A percentile compares a stretch with the other conserved stretches of the same genome.
phyloP scores from a whole-genome alignment of 345 rosid species.

The Eucalyptus polybractea region DNA sequence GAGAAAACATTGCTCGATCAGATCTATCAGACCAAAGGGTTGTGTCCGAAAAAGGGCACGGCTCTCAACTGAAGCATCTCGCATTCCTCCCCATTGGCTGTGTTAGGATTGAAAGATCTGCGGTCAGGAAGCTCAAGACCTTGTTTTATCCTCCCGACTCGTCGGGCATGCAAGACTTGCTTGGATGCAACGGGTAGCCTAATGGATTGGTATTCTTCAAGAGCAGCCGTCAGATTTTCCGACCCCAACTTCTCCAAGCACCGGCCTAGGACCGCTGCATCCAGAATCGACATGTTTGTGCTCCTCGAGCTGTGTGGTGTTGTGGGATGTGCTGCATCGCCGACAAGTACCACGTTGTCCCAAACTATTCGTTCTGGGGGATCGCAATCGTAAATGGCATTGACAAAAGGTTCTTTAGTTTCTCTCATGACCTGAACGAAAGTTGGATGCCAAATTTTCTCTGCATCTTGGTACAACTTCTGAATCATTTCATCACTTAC shows the following conservation, averaged over 20 bases:
- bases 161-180: conserved; percentile 50
- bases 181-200: conserved; percentile 41
- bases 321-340: conserved; percentile 80
- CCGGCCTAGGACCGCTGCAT: conserved; percentile 49
- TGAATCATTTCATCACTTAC: conserved; percentile 35
- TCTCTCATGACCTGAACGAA: conserved; percentile 42
- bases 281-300: conserved; percentile 73
- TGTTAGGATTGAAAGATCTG: conserved; percentile 16
- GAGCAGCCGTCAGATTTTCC: conserved; percentile 26
- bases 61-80: conserved; percentile 32
- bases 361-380: conserved; percentile 30
- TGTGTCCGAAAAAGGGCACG: conserved; percentile 39
- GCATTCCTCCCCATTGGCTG: conserved; percentile 17
- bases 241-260: conserved; percentile 45
- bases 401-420: conserved; percentile 62
- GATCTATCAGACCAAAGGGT: conserved; percentile 3
- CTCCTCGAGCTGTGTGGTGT: conserved; percentile 71
- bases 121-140: conserved; percentile 31
- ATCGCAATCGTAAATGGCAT: conserved; percentile 55
- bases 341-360: conserved; percentile 47
- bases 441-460: conserved; percentile 46
- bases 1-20: neutral
- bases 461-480: conserved; percentile 43
- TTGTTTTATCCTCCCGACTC: conserved; percentile 55
- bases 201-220: conserved; percentile 53